Base-by-base conservation (phyloP, 1,284 basidiomycete species). In the Moesziomyces sp. region DNA sequence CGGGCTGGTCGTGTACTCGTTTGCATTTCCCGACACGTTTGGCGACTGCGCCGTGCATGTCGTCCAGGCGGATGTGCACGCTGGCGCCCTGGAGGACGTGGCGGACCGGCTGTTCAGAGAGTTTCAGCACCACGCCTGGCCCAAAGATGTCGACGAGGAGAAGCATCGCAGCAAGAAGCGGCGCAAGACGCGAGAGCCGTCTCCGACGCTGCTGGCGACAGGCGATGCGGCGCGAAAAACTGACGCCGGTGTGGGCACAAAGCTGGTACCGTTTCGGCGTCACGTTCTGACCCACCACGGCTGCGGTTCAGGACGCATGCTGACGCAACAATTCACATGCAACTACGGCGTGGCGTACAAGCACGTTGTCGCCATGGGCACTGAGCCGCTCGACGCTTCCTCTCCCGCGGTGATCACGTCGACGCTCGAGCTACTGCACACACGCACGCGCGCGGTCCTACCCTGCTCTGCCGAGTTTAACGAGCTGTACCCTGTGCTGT, bases 301-400 rank as follows among this genome's bases (percentile, higher is more conserved):
- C 4, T 49, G 45, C 9, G 60, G 56, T 1, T 43, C 51, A 2
- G 60, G 59, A 3, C 60, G 48, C 14, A 67, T 78, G 52, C 54
- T 78, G 6, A 70, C 65, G 3, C 76, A 78, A 42, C 76, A 77
- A 47, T 78, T 74, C 52, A 78, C 76, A 1, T 71, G 56, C 53
- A 78, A 78, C 54, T 74, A 77, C 42, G 76, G 76, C 28, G 65
- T 61, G 14, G 56, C 63, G 0, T 78, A 78, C 63, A 78, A 77
- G 35, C 69, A 72, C 40, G 59, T 67, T 2, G 69, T 72, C 13
- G 63, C 63, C 11, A 72, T 72, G 69, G 69, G 64, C 3, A 72
- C 69, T 2, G n/a, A 45, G 1, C 63, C 69, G 14, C 63, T 72
- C 35, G n/a, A 45, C 21, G 3, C 48, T 7, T 21, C 40, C 35